phyloP scores from a whole-genome alignment of 805 yeast species.

The Geotrichum ghanense region DNA sequence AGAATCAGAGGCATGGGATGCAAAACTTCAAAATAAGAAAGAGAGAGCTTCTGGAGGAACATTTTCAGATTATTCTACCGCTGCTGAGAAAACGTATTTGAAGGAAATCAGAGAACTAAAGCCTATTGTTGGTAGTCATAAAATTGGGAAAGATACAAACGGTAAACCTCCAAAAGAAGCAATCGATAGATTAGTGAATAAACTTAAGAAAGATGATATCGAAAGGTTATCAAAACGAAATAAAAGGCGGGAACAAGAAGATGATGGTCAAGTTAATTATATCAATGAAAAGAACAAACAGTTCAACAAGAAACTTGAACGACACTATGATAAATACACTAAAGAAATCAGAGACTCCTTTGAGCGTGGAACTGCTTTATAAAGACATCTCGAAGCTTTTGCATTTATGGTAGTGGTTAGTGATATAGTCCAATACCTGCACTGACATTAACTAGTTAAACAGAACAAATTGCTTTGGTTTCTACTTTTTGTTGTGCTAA shows the following conservation, averaged over 20 bases:
- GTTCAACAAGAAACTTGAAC: constrained; percentile 55
- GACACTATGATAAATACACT: constrained; percentile 40
- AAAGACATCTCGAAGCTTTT: too few species aligned
- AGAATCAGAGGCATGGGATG: constrained; percentile 55
- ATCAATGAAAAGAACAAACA: constrained; percentile 65
- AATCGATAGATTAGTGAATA: constrained; percentile 21
- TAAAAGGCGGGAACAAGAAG: constrained; percentile 15
- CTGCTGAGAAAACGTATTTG: constrained; percentile 51
- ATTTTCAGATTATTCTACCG: constrained; percentile 36
- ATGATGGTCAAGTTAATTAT: constrained; percentile 28
- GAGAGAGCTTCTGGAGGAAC: constrained; percentile 27
- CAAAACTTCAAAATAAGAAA: constrained; percentile 24
- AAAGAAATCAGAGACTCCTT: constrained; percentile 26
- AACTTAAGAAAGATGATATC: constrained; percentile 27
- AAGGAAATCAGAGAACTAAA: constrained; percentile 36
- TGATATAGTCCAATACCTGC: too few species aligned
- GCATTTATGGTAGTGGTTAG: too few species aligned
- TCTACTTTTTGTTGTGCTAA: too few species aligned
- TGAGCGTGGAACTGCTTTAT: constrained; percentile 28
- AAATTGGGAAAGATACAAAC: constrained; percentile 15
- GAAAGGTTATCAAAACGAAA: constrained; percentile 27
- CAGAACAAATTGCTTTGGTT: too few species aligned
- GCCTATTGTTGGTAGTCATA: constrained; percentile 28
- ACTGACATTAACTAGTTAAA: too few species aligned
- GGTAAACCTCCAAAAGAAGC: constrained; percentile 29